These are phyloP conservation scores for Astrothelium macrocarpum DNA, from an alignment of 495 filamentous ascomycete genomes.

Conservation along the genomic window DNA sequence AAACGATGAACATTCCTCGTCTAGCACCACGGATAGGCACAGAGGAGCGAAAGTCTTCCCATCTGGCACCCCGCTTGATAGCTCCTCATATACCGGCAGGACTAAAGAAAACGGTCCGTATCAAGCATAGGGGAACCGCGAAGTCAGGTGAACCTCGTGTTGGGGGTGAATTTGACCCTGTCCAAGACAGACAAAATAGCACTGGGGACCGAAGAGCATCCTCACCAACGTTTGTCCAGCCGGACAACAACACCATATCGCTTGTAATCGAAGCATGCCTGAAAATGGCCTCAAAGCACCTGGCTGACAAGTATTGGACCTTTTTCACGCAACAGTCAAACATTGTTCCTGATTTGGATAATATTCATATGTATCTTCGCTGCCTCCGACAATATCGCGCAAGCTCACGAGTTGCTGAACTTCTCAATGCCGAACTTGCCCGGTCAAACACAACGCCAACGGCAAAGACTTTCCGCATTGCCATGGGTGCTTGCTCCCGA, in stretches of 20 bases:
- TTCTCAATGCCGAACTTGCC: constrained; percentile 42
- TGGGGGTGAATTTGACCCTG: constrained; percentile 14
- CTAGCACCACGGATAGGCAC: constrained; percentile 32
- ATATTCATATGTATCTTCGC: constrained; percentile 56
- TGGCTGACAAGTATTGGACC: constrained; percentile 62
- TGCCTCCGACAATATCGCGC: constrained; percentile 55
- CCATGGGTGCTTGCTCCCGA: constrained; percentile 55
- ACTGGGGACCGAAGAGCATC: constrained; percentile 2
- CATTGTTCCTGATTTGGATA: constrained; percentile 59
- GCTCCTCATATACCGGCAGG: constrained; percentile 14
- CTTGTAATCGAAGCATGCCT: constrained; percentile 54
- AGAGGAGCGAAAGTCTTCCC: constrained; percentile 14
- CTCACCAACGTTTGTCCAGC: constrained; percentile 37
- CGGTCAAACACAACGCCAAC: constrained; percentile 30
- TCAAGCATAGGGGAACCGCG: neutral
- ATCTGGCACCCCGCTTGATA: constrained; percentile 20
- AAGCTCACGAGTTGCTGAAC: constrained; percentile 42
- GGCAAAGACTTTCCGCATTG: constrained; percentile 56
- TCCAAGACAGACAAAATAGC: neutral
- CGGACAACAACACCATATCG: constrained; percentile 60
- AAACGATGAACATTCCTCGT: constrained; percentile 63
- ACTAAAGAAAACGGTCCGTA: constrained; percentile 6
- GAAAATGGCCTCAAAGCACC: constrained; percentile 38
- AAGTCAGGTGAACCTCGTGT: constrained; percentile 6
- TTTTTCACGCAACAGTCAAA: constrained; percentile 47